Base-by-base conservation (phyloP, 768 basidiomycete species). In the Lentinula edodes region DNA sequence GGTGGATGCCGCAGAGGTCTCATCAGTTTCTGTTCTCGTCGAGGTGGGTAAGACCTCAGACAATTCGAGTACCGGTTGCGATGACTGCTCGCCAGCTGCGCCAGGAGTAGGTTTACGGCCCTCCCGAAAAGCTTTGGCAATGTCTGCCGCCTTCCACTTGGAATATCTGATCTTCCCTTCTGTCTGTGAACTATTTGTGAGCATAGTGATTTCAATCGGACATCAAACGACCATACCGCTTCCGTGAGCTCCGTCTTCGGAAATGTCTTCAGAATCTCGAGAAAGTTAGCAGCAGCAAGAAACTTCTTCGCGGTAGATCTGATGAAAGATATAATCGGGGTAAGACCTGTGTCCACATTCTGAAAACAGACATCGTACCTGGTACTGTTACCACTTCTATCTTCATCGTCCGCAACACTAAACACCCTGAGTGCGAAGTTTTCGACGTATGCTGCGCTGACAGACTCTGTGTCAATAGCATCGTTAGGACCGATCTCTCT, bases 131-230 rank as follows among this genome's bases (percentile, higher is more conserved):
- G 96, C 95, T 72, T 92, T 98, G 16, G 92, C 86, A 18, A 98
- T 95, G 64, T 97, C 94, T 12, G 90, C 89, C 41, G 96, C 96
- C 72, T 98, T 98, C 95, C 97, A 99, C 72, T 97, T 93, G 4
- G 95, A 85, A 74, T 98, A 99, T 60, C 85, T 87, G 39, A 96
- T 84, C 74, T 97, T 98, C 64, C 90, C 90, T 66, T 87, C 87
- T 64, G 86, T 84, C 93, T 96, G 63, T 65, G n/a, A 61, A 54
- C 65, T 18, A 36, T 2, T 8, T 53, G 28, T 39, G 35, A 61
- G 18, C 61, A 28, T 61, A 51, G 15, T 61, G 46, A 65, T 55
- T 45, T 43, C 36, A 48, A 35, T 32, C 20, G 16, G 6, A 45
- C 35, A 34, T 36, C 28, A 65, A 7, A 52, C 15, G 12, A 68